Evolutionary conservation across 2,329 filamentous ascomycete species (phyloP).

Genomic region (Diatrype stigma): DNA sequence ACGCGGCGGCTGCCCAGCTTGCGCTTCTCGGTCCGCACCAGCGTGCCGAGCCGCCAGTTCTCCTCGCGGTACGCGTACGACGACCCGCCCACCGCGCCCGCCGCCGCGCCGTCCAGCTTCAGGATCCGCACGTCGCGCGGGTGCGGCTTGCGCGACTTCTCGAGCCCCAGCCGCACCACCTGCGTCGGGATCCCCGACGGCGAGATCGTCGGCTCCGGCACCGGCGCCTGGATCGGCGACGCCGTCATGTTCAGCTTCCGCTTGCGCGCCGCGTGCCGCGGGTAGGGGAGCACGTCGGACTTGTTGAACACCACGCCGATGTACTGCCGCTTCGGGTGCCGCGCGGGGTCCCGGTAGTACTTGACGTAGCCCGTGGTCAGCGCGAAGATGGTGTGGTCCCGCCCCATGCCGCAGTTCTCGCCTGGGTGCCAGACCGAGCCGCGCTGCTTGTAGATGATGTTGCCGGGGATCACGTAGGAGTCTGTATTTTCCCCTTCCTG

Average conservation of each 20-base stretch:
- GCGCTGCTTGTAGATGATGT: slow-evolving; percentile 96
- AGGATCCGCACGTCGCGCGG: slow-evolving; percentile 42
- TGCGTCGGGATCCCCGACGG: slow-evolving; percentile 48
- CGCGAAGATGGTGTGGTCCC: slow-evolving; percentile 94
- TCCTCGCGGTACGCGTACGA: slow-evolving; percentile 56
- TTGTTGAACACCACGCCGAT: slow-evolving; percentile 91
- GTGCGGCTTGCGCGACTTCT: slow-evolving; percentile 20
- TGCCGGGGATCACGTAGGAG: slow-evolving; percentile 90
- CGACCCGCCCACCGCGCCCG: no score
- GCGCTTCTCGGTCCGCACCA: slow-evolving; percentile 47
- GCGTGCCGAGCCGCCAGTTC: slow-evolving; percentile 54
- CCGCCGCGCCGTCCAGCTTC: slow-evolving; percentile 37
- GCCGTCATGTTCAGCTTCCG: slow-evolving; percentile 72
- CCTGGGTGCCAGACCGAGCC: slow-evolving; percentile 93
- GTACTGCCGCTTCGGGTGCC: slow-evolving; percentile 84
- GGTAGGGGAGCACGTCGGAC: slow-evolving; percentile 73
- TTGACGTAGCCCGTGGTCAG: slow-evolving; percentile 85
- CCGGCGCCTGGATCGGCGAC: slow-evolving; percentile 36
- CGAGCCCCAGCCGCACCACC: slow-evolving; percentile 33
- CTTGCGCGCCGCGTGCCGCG: slow-evolving; percentile 66
- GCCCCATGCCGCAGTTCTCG: slow-evolving; percentile 91
- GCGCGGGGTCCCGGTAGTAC: slow-evolving; percentile 85
- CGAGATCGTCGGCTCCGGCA: slow-evolving; percentile 35
- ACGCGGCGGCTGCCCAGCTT: slow-evolving; percentile 39
- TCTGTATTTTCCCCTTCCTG: slow-evolving; percentile 48